phyloP scores from a whole-genome alignment of 202 grass and related monocot genomes.

The Sporobolus alterniflorus region DNA sequence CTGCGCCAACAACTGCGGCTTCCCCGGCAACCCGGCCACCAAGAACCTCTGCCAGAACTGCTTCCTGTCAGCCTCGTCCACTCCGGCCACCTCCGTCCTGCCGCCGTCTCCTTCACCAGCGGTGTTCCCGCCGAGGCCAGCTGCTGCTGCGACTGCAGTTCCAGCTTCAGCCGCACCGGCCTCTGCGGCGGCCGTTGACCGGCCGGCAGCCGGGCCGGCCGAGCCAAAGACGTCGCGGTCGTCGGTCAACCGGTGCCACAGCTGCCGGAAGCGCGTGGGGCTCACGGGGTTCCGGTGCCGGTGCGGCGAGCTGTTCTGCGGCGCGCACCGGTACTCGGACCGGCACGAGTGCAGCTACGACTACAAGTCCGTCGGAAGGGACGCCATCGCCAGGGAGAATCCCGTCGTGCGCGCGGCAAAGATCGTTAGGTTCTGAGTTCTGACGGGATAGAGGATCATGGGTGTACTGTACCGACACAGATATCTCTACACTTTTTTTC shows the following conservation, averaged over 20 bases:
- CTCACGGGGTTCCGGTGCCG: constrained; percentile 82
- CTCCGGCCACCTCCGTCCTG: background rate
- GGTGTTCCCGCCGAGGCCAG: constrained; percentile 22
- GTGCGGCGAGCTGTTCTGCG: constrained; percentile 87
- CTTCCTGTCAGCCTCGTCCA: constrained; percentile 52
- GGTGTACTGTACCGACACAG: background rate
- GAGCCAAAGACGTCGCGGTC: constrained; percentile 41
- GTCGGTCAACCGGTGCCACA: constrained; percentile 69
- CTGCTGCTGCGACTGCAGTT: background rate
- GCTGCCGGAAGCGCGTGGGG: constrained; percentile 74
- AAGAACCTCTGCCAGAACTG: constrained; percentile 78
- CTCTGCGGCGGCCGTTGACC: constrained; percentile 8
- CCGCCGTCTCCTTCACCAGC: background rate
- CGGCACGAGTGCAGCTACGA: constrained; percentile 74
- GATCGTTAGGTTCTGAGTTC: constrained; percentile 77
- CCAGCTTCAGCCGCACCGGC: background rate
- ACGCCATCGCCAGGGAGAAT: constrained; percentile 82
- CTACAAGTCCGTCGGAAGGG: constrained; percentile 72
- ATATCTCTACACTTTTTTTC: background rate
- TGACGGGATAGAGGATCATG: too few relatives aligned
- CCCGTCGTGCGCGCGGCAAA: constrained; percentile 88
- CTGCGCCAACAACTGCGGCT: constrained; percentile 95
- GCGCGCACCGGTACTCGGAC: constrained; percentile 87
- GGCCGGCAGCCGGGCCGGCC: constrained; percentile 14
- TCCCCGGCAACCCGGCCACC: constrained; percentile 75